Conservation (phyloP, 2,329 filamentous ascomycete genomes). For the Colletotrichum aenigma region DNA sequence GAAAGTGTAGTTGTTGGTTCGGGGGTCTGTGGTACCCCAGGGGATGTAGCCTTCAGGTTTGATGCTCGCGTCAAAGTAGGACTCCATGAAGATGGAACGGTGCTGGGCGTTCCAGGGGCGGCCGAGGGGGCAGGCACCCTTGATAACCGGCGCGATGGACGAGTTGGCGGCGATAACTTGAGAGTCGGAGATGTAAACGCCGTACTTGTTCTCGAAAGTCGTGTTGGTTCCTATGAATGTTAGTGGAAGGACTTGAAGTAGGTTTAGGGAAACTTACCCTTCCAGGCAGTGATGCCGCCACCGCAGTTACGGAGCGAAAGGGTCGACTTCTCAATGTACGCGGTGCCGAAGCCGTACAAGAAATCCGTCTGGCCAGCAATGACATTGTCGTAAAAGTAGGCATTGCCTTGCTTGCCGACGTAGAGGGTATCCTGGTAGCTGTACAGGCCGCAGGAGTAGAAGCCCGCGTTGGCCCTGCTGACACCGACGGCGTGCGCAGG, state of each 20-base stretch:
- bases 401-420: constrained; percentile 49
- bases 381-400: constrained; percentile 64
- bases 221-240: constrained; percentile 53
- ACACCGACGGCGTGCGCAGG: constrained; percentile 65
- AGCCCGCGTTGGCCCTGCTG: constrained; percentile 67
- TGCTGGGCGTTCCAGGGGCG: constrained; percentile 67
- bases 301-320: constrained; percentile 64
- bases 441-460: constrained; percentile 70
- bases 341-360: constrained; percentile 70
- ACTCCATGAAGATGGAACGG: constrained; percentile 59
- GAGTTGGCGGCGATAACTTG: constrained; percentile 59
- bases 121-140: constrained; percentile 59
- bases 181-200: constrained; percentile 65
- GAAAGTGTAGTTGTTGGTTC: constrained; percentile 50
- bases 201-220: constrained; percentile 69
- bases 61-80: constrained; percentile 60
- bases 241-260: neutral
- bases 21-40: constrained; percentile 46
- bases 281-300: constrained; percentile 73
- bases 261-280: constrained; percentile 40
- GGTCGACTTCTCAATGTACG: constrained; percentile 60
- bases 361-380: constrained; percentile 72
- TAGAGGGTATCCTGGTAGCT: constrained; percentile 70
- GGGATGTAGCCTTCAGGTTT: constrained; percentile 57
- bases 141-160: constrained; percentile 36